These are phyloP conservation scores for Cyclanthera cordifolia DNA, from an alignment of 306 rosid species.

Conservation along the genomic window DNA sequence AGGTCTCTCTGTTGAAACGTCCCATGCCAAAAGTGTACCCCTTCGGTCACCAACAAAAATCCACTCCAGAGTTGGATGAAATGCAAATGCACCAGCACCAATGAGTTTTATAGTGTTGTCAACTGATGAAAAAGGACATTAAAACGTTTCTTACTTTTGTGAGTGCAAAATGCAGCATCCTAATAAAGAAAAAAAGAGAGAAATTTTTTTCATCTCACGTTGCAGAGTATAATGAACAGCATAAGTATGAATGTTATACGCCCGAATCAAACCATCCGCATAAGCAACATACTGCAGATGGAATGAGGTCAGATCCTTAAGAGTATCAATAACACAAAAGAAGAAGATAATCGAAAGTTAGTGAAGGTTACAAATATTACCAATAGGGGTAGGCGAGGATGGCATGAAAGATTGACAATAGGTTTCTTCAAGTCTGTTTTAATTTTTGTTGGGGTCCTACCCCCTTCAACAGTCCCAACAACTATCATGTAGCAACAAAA, in stretches of 20 bases:
- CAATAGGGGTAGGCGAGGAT: slow-evolving; percentile 92
- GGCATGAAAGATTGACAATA: slow-evolving; percentile 91
- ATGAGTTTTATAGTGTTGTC: slow-evolving; percentile 83
- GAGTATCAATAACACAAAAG: slow-evolving; percentile 15
- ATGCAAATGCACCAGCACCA: slow-evolving; percentile 94
- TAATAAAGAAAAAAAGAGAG: slow-evolving; percentile 16
- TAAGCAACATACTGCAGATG: slow-evolving; percentile 76
- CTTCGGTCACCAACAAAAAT: slow-evolving; percentile 96
- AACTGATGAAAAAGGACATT: slow-evolving; percentile 36
- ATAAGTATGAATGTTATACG: slow-evolving; percentile 84
- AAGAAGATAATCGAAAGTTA: neutral
- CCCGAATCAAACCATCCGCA: slow-evolving; percentile 91
- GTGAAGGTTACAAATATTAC: slow-evolving; percentile 28
- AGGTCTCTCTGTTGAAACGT: slow-evolving; percentile 88
- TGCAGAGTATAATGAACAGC: slow-evolving; percentile 93
- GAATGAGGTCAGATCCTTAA: slow-evolving; percentile 15
- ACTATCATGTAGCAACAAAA: slow-evolving; percentile 45
- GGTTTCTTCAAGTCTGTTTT: slow-evolving; percentile 97
- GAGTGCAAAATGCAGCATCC: neutral
- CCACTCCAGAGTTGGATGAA: slow-evolving; percentile 98
- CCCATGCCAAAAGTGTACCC: slow-evolving; percentile 95
- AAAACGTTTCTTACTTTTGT: slow-evolving; percentile 9
- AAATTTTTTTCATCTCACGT: slow-evolving; percentile 40
- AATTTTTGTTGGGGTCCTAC: slow-evolving; percentile 86
- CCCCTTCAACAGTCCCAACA: slow-evolving; percentile 98